Evolutionary conservation across 805 yeast genomes (phyloP).

Genomic region (Diddensiella santjacobensis): DNA sequence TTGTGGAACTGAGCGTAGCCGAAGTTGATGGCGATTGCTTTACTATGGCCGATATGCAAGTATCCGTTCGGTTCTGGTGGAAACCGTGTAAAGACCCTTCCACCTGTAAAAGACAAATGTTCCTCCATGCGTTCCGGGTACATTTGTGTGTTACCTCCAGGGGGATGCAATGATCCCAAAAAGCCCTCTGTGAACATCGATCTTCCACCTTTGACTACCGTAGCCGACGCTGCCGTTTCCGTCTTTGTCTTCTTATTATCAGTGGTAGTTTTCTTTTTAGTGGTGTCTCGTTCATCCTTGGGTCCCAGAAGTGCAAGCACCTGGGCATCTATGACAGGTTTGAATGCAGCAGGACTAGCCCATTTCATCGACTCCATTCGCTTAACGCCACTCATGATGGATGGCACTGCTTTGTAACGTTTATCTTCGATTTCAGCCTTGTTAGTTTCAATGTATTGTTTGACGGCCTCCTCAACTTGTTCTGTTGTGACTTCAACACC

Average conservation of each 20-base stretch:
- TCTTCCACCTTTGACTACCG: constrained; percentile 33
- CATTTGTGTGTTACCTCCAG: constrained; percentile 92
- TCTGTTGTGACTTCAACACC: constrained; percentile 70
- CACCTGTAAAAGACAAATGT: constrained; percentile 74
- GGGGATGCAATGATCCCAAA: constrained; percentile 88
- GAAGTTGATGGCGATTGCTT: constrained; percentile 95
- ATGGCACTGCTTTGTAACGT: constrained; percentile 77
- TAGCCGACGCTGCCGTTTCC: constrained; percentile 18
- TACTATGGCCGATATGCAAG: constrained; percentile 95
- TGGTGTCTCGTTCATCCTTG: constrained; percentile 88
- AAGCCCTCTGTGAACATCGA: constrained; percentile 95
- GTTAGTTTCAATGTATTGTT: constrained; percentile 55
- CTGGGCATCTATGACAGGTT: constrained; percentile 79
- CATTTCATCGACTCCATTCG: constrained; percentile 73
- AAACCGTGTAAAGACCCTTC: constrained; percentile 87
- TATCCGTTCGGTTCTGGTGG: constrained; percentile 99
- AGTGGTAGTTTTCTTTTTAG: constrained; percentile 63
- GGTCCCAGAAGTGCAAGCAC: constrained; percentile 79
- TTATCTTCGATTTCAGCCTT: constrained; percentile 58
- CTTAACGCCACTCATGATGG: constrained; percentile 72
- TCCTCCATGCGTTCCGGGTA: constrained; percentile 78
- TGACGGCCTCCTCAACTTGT: constrained; percentile 57
- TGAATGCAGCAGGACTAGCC: constrained; percentile 86
- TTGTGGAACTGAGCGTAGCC: constrained; percentile 88
- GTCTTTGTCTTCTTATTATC: constrained; percentile 23